These are phyloP conservation scores for Xylaria castorea DNA, from an alignment of 495 filamentous ascomycete species.

Conservation along the genomic window DNA sequence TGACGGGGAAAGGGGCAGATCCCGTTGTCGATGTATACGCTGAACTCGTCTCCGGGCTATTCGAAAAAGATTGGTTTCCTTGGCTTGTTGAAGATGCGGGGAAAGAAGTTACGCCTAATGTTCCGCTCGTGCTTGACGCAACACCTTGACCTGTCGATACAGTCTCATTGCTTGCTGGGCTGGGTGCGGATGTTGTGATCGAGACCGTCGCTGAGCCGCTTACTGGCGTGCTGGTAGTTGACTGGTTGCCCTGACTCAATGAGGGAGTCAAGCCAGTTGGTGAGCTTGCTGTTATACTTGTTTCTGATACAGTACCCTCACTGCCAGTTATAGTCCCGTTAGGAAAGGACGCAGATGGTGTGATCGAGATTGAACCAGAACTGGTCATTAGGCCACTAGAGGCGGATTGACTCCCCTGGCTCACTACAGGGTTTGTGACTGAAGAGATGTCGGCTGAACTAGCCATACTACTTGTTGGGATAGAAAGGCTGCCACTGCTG, in stretches of 20 bases:
- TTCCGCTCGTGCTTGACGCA: background rate
- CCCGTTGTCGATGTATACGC: conserved; percentile 24
- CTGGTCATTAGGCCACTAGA: background rate
- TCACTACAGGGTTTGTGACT: background rate
- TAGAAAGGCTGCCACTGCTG: background rate
- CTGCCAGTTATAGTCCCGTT: background rate
- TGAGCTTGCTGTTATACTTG: background rate
- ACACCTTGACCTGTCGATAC: background rate
- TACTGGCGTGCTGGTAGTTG: background rate
- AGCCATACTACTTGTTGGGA: background rate
- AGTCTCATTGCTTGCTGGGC: conserved; percentile 7
- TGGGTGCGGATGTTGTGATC: background rate
- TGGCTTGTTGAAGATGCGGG: conserved; percentile 7
- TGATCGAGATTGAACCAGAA: background rate
- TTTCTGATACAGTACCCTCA: conserved; percentile 2
- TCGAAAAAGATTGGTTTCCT: conserved; percentile 16
- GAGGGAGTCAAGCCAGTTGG: background rate
- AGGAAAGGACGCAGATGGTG: background rate
- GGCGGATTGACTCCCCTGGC: background rate
- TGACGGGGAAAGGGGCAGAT: conserved; percentile 30
- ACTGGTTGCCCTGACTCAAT: conserved; percentile 7
- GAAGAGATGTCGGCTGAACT: conserved; percentile 3
- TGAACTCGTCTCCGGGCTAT: conserved; percentile 24
- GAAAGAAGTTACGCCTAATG: conserved; percentile 1
- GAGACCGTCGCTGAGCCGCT: background rate